These are phyloP conservation scores for Starmerella cellae DNA, from an alignment of 805 yeast genomes.

Conservation along the genomic window DNA sequence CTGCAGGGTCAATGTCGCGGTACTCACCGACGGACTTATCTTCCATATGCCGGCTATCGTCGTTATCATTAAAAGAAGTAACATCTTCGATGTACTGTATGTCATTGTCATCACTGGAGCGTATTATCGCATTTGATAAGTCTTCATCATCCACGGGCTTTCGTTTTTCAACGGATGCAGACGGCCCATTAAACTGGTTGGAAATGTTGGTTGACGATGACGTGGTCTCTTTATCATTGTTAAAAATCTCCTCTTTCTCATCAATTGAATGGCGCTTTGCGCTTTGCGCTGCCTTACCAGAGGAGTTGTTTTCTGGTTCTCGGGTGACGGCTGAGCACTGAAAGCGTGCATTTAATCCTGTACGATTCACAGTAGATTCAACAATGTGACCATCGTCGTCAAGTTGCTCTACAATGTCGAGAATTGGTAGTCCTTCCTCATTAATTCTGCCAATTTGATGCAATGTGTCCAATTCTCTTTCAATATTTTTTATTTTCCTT, in stretches of 20 bases:
- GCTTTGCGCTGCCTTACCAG: background rate
- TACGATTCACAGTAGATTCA: conserved; percentile 33
- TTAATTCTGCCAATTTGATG: conserved; percentile 20
- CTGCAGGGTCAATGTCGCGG: conserved; percentile 18
- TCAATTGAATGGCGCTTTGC: background rate
- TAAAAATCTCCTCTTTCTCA: background rate
- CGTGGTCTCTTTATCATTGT: background rate
- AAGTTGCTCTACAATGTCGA: conserved; percentile 73
- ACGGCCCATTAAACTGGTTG: background rate
- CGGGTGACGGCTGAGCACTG: background rate
- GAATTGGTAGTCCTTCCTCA: conserved; percentile 46
- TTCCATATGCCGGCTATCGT: background rate
- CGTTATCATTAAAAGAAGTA: background rate
- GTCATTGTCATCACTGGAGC: conserved; percentile 1
- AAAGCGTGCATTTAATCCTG: conserved; percentile 8
- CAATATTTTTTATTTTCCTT: conserved; percentile 10
- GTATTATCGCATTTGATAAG: background rate
- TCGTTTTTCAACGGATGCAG: background rate
- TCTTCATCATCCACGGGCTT: background rate
- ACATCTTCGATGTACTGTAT: conserved; percentile 9
- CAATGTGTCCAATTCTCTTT: conserved; percentile 11
- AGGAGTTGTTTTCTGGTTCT: background rate
- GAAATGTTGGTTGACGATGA: background rate
- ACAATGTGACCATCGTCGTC: conserved; percentile 74
- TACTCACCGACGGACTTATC: conserved; percentile 12